Evolutionary conservation across 768 basidiomycete species (phyloP).

Genomic region (Tephrocybe sp.): DNA sequence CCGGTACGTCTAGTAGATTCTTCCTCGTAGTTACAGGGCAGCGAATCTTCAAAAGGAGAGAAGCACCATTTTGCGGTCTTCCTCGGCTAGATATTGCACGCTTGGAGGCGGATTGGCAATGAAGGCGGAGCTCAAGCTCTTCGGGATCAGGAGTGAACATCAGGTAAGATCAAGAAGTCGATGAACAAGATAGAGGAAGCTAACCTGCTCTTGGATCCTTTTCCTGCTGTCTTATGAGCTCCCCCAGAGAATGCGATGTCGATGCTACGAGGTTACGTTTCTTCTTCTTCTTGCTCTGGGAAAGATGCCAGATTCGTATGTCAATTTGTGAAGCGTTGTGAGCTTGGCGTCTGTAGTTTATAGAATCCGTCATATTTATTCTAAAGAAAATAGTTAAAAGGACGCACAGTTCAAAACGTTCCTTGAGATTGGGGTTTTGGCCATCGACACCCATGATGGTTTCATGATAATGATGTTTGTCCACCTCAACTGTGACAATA

Average conservation of each 20-base stretch:
- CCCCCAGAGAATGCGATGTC: constrained; percentile 47
- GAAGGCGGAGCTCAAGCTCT: constrained; percentile 45
- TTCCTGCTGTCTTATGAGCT: constrained; percentile 49
- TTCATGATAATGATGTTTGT: constrained; percentile 51
- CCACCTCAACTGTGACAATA: constrained; percentile 55
- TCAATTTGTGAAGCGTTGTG: constrained; percentile 40
- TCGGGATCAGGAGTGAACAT: constrained; percentile 13
- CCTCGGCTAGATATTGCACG: constrained; percentile 31
- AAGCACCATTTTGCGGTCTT: constrained; percentile 39
- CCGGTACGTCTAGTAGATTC: background rate
- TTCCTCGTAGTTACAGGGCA: constrained; percentile 15
- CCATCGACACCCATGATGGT: constrained; percentile 63
- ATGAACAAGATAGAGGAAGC: constrained; percentile 8
- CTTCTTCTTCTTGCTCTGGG: constrained; percentile 65
- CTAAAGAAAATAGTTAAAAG: background rate
- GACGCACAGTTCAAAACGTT: constrained; percentile 52
- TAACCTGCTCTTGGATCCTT: constrained; percentile 35
- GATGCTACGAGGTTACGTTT: constrained; percentile 54
- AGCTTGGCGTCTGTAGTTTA: constrained; percentile 34
- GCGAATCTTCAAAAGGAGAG: constrained; percentile 24
- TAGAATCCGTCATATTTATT: background rate
- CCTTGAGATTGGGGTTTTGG: constrained; percentile 65
- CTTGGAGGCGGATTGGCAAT: constrained; percentile 34
- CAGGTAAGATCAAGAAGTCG: background rate
- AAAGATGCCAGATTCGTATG: constrained; percentile 54